Base-by-base conservation (phyloP, 495 filamentous ascomycete species). In the Trichoderma reesei region DNA sequence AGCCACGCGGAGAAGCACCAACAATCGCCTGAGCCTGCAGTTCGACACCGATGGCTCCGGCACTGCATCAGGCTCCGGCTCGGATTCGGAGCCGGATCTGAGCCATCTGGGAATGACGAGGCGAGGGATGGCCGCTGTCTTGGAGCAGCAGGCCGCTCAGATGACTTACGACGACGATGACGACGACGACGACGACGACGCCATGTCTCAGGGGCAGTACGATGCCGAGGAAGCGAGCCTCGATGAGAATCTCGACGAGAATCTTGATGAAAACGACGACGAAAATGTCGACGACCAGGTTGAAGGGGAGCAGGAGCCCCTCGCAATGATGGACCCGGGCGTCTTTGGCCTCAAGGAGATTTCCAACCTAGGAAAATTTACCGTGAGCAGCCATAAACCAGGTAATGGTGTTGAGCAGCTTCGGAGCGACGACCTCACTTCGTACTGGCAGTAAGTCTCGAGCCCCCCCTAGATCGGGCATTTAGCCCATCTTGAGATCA, bases 361-460 rank as follows among this genome's bases (percentile, higher is more conserved):
- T 75, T 93, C 90, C 67, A 91, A 92, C 64, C 86, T 98, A 42
- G 94, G 93, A 31, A 91, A 89, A 61, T 97, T 94, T 85, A 93
- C 90, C 14, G 92, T 97, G 65, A 89, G 86, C 66, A 92, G 89
- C 67, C 86, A 86, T 72, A 98, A 97, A 76, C 94, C 92, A 1
- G 92, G 91, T 63, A 96, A 89, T 72, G 91, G 91, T 41, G 87
- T 96, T 54, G 82, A 87, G 38, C 90, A 93, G 67, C 86, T 98
- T 31, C 88, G 91, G 26, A 83, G 86, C 71, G 88, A 92, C 31
- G 89, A 91, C 54, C 84, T 89, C 3, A 76, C 81, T 59, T 85
- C 88, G 67, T 98, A 91, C 80, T 98, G 94, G 94, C 94, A 98
- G 83, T 85, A 76, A 66, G 82, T 70, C 51, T 11, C 26, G 26